Base-by-base conservation (phyloP, 495 filamentous ascomycete genomes). In the Tetracladium setigerum region DNA sequence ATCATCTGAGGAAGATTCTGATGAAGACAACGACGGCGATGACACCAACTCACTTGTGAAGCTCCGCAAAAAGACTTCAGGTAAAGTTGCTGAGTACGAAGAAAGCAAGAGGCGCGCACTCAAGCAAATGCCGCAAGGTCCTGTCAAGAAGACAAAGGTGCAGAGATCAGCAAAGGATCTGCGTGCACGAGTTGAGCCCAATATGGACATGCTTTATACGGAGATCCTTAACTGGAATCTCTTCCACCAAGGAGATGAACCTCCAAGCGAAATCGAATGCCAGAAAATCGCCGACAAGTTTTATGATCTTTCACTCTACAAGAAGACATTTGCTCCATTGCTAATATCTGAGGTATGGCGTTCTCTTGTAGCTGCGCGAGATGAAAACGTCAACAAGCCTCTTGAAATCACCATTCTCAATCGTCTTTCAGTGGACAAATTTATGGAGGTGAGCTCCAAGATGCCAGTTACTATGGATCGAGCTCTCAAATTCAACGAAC, bases 331-430 rank as follows among this genome's bases (percentile, higher is more conserved):
- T 69, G 80, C 89, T 47, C 94, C 92, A 10, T 71, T 98, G 32
- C 74, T 98, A 30, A 80, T 94, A 38, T 81, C 95, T 39, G 92
- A 98, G 64, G 91, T 89, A 40, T 98, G 92, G 92, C 86, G 95
- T 62, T 83, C 87, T 1, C 92, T 98, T 56, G 79, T 95, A 30
- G 87, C 87, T 38, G 79, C 84, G 2, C 88, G 87, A 58, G 89
- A 98, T 57, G 94, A 98, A 64, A 77, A 78, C 12, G 81, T 70
- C 18, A 82, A 81, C 57, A 87, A 82, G 47, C 72, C 83, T 0
- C 86, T 92, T 50, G 87, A 89, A 42, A 77, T 96, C 57, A 94
- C 88, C 46, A 68, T 97, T 10, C 76, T 84, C 38, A 91, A 82
- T 54, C 84, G 91, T 35, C 78, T 92, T 61, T 88, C 81, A 31